A percentile compares a stretch with the other conserved stretches of the same genome.
These are phyloP conservation scores for Apodospora peruviana DNA, from an alignment of 495 filamentous ascomycete species.

Conservation along the genomic window DNA sequence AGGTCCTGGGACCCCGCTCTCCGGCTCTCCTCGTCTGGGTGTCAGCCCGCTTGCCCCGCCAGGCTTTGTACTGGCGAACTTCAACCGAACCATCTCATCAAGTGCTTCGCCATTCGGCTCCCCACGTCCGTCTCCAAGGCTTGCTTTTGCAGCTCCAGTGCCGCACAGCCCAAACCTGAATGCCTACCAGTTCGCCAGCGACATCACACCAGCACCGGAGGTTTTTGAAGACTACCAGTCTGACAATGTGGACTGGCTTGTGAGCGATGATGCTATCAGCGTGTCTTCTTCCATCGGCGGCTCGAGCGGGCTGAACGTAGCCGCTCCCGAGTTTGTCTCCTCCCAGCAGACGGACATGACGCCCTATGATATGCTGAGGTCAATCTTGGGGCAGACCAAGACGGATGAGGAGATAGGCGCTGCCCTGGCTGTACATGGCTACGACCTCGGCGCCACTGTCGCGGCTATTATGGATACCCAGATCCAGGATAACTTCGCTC, in stretches of 20 bases:
- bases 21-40: conserved; percentile 67
- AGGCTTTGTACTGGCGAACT: conserved; percentile 71
- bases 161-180: conserved; percentile 91
- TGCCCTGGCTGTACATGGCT: conserved; percentile 81
- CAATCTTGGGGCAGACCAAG: conserved; percentile 82
- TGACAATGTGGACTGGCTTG: conserved; percentile 94
- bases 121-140: conserved; percentile 85
- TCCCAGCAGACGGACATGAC: conserved; percentile 83
- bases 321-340: conserved; percentile 68
- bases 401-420: conserved; percentile 91
- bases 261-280: conserved; percentile 81
- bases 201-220: conserved; percentile 68
- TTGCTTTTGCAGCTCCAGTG: conserved; percentile 84
- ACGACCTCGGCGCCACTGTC: conserved; percentile 88
- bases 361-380: conserved; percentile 95
- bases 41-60: conserved; percentile 78
- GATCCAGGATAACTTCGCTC: conserved; percentile 35
- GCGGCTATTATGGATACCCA: conserved; percentile 71
- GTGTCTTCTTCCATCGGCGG: conserved; percentile 65
- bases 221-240: conserved; percentile 87
- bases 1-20: conserved; percentile 67
- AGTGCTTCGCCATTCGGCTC: conserved; percentile 87
- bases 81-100: conserved; percentile 69
- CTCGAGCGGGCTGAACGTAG: conserved; percentile 63
- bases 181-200: conserved; percentile 82